phyloP scores from a whole-genome alignment of 805 yeast species.

The Candida oleophila region DNA sequence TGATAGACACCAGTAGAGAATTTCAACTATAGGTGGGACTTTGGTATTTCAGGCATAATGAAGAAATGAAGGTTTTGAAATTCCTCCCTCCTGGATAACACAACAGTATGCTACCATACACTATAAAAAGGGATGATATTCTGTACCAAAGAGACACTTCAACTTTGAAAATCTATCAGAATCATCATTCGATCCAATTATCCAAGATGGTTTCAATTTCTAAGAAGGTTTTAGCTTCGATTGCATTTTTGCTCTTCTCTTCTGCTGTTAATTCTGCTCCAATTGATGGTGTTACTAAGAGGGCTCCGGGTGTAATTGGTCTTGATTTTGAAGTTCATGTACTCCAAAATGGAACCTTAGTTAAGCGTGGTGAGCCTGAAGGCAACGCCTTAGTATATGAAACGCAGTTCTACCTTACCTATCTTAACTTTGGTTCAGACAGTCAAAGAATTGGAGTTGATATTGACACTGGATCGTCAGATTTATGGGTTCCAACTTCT shows the following conservation, averaged over 20 bases:
- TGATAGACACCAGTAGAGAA: too few relatives aligned
- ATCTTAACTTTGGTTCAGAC: conserved; percentile 9
- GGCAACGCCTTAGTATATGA: neutral
- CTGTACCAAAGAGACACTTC: too few relatives aligned
- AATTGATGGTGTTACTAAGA: conserved; percentile 1
- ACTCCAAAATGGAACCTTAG: neutral
- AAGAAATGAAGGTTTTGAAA: too few relatives aligned
- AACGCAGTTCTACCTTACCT: conserved; percentile 26
- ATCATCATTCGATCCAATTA: neutral
- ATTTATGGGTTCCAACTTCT: conserved; percentile 5
- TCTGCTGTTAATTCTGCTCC: conserved; percentile 2
- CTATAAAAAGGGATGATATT: too few relatives aligned
- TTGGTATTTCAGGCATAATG: too few relatives aligned
- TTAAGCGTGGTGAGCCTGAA: neutral
- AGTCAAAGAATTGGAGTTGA: conserved; percentile 9
- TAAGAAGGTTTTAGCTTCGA: neutral
- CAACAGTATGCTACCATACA: too few relatives aligned
- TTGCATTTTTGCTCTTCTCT: neutral
- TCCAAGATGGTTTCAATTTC: neutral
- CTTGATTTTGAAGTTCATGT: conserved; percentile 1
- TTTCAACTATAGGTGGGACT: too few relatives aligned
- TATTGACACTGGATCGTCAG: conserved; percentile 11
- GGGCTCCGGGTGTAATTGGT: neutral
- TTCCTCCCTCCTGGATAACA: too few relatives aligned
- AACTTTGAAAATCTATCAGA: neutral